Base-by-base conservation (phyloP, 495 filamentous ascomycete species). In the Trichodelitschia bisporula region DNA sequence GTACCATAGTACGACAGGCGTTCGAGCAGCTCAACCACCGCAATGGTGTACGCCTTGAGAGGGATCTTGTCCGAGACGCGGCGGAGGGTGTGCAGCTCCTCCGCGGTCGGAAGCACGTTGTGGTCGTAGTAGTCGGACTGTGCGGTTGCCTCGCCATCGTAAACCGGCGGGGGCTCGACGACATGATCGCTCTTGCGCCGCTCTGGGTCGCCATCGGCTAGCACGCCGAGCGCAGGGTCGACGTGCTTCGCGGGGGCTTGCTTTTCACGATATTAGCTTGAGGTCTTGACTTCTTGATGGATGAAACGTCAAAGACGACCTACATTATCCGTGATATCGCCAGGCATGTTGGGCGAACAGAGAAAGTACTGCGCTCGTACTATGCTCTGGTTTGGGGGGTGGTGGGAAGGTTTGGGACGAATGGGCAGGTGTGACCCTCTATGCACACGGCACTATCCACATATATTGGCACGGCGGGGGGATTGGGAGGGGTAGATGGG, bases 1-100 rank as follows among this genome's bases (percentile, higher is more conserved):
- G 70, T 74, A 32, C 75, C 76, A 44, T 79, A 79, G 55, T 75
- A 80, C 5, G 69, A 72, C 52, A 78, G 76, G 20, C 75, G 69
- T 55, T 83, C 76, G 51, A 65, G 73, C 34, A 78, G 46, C 49
- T 83, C 76, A 29, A 77, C 62, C 38, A 78, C 69, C 14, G 69
- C 73, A 31, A 84, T 61, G 15, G 68, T 71, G 41, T 66, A 82
- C 4, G 61, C 58, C 10, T 51, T 61, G 56, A 55, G 69, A 13
- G 69, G 72, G 18, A 84, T 58, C 20, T 53, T 56, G 25, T 63
- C 74, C 10, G 72, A 54, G 1, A 82, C 58, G 23, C 75, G 65
- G 15, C 61, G 66, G 4, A 82, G 57, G 0, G 61, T 65, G 0
- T 45, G 36, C 27, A 72, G 41, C 30, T 82, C 68, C 20, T 70